These are phyloP conservation scores for Wickerhamiella bombiphila DNA, from an alignment of 805 yeast species.

Conservation along the genomic window DNA sequence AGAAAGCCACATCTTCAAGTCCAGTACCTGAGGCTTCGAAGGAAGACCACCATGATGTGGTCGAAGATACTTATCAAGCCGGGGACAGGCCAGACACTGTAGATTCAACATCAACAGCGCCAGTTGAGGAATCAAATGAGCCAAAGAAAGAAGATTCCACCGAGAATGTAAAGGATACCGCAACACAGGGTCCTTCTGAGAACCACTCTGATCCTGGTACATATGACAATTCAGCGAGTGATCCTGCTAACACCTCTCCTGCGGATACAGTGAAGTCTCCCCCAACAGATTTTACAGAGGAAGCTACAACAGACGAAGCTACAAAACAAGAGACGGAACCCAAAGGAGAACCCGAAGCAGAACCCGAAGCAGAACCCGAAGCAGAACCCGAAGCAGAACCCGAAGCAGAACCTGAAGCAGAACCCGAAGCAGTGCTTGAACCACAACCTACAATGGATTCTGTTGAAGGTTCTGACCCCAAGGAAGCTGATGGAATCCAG, in stretches of 20 bases:
- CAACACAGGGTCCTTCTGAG: too few relatives aligned
- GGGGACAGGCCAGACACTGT: neutral
- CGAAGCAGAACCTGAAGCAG: slow-evolving; percentile 9
- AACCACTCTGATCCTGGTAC: too few relatives aligned
- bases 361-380: neutral
- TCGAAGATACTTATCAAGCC: slow-evolving; percentile 6
- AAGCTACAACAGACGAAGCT: neutral
- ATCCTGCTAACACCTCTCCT: neutral
- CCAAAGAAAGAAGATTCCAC: too few relatives aligned
- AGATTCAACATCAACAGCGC: too few relatives aligned
- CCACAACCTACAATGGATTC: slow-evolving; percentile 6
- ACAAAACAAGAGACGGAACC: slow-evolving; percentile 1
- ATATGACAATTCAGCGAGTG: too few relatives aligned
- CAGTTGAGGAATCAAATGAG: too few relatives aligned
- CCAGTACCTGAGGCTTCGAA: neutral
- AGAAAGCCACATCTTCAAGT: slow-evolving; percentile 31
- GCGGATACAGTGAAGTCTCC: neutral
- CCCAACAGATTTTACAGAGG: neutral
- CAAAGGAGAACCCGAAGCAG: slow-evolving; percentile 3
- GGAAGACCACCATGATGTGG: slow-evolving; percentile 8
- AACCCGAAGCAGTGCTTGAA: slow-evolving; percentile 4
- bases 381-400: slow-evolving; percentile 7
- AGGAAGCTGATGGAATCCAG: slow-evolving; percentile 7
- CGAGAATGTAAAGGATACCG: too few relatives aligned
- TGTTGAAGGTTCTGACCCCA: slow-evolving; percentile 8